These are phyloP conservation scores for Chenopodium berlandieri DNA, from an alignment of 148 eudicot species.

Conservation along the genomic window DNA sequence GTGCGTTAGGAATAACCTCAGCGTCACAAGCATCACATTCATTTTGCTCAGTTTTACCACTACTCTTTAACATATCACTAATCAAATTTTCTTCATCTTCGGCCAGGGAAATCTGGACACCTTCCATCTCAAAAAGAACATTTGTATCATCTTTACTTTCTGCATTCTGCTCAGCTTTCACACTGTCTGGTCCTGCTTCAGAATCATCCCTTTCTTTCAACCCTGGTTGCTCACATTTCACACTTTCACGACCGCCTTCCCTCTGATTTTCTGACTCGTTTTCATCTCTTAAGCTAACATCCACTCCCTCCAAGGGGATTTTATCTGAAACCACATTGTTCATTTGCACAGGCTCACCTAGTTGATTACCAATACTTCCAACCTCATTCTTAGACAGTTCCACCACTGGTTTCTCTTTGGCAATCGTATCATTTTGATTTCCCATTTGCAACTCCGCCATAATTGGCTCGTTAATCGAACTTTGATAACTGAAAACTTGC, in stretches of 20 bases:
- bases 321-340: not conserved
- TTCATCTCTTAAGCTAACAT: not conserved
- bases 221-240: conserved; percentile 17
- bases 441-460: not conserved
- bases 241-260: conserved; percentile 4
- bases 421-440: not conserved
- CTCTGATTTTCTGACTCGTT: conserved; percentile 7
- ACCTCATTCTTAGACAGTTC: conserved; percentile 4
- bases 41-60: conserved; percentile 29
- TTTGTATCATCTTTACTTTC: conserved; percentile 5
- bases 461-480: not conserved
- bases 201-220: conserved; percentile 14
- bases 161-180: conserved; percentile 9
- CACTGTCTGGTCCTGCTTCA: conserved; percentile 28
- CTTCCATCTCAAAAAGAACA: conserved; percentile 25
- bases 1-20: conserved; percentile 11
- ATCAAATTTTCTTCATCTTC: conserved; percentile 12
- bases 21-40: conserved; percentile 17
- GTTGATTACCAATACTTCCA: not conserved
- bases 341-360: not conserved
- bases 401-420: not conserved
- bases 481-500: not conserved
- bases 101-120: conserved; percentile 17
- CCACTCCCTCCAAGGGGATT: not conserved
- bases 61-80: conserved; percentile 17